Conservation (phyloP, 2,329 filamentous ascomycete genomes). For the Cyanodermella asteris region DNA sequence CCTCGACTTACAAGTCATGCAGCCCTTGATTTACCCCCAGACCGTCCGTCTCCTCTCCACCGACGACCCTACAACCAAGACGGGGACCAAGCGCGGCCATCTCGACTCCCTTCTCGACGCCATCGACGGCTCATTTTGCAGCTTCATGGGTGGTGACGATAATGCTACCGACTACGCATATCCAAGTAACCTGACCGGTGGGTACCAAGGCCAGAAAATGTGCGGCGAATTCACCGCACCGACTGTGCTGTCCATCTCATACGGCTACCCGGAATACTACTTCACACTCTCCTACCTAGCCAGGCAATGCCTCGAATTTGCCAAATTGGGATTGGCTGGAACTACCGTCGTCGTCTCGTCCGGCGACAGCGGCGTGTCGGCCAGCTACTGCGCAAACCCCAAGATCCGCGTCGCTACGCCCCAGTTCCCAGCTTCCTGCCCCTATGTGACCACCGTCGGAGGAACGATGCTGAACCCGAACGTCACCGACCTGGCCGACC, state of each 20-base stretch:
- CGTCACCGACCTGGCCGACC: too few relatives aligned
- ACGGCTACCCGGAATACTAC: constrained; percentile 17
- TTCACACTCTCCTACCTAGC: constrained; percentile 15
- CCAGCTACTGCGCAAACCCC: constrained; percentile 14
- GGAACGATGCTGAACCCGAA: constrained; percentile 24
- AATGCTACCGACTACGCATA: constrained; percentile 17
- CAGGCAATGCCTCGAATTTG: constrained; percentile 17
- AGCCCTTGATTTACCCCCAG: constrained; percentile 30
- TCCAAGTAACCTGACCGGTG: constrained; percentile 9
- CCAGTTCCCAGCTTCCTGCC: constrained; percentile 25
- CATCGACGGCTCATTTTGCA: constrained; percentile 26
- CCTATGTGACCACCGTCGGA: constrained; percentile 30
- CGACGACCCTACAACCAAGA: too few relatives aligned
- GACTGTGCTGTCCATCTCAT: constrained; percentile 17
- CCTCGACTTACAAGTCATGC: too few relatives aligned
- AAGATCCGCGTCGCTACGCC: constrained; percentile 5
- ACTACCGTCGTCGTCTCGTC: constrained; percentile 26
- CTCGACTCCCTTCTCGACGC: constrained; percentile 26
- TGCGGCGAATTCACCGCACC: constrained; percentile 19
- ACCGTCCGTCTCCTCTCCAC: constrained; percentile 27
- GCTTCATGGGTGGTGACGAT: constrained; percentile 15
- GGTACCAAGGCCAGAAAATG: constrained; percentile 11
- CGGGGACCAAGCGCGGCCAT: too few relatives aligned
- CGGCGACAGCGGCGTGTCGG: constrained; percentile 24
- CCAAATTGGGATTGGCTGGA: constrained; percentile 28